A percentile compares a stretch with the other conserved stretches of the same genome.
These are phyloP conservation scores for Pleurotus giganteus DNA, from an alignment of 768 basidiomycete genomes.

Conservation along the genomic window DNA sequence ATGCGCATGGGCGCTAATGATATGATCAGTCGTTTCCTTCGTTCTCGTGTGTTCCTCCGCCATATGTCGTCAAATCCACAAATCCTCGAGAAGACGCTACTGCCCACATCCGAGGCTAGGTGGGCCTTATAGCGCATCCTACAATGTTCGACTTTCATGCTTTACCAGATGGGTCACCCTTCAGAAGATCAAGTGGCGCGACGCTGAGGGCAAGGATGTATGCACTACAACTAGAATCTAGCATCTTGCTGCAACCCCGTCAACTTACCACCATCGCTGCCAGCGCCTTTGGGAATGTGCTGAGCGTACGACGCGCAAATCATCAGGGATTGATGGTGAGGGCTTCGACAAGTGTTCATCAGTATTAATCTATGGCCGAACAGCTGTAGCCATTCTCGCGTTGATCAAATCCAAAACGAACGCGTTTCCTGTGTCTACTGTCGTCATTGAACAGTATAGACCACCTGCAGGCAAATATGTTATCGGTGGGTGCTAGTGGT, in stretches of 20 bases:
- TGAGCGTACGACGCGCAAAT: slow-evolving; percentile 74
- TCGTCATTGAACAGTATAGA: slow-evolving; percentile 90
- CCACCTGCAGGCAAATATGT: slow-evolving; percentile 73
- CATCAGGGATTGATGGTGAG: slow-evolving; percentile 78
- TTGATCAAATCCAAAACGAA: slow-evolving; percentile 73
- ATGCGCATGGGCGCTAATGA: background rate
- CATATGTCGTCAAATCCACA: slow-evolving; percentile 30
- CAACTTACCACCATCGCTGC: too few species aligned
- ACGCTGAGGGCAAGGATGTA: slow-evolving; percentile 76
- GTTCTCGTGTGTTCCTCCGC: background rate
- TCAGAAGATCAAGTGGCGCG: slow-evolving; percentile 77
- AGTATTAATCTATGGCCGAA: background rate
- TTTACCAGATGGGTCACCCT: slow-evolving; percentile 75
- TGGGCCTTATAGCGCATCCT: slow-evolving; percentile 22
- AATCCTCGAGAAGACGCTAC: slow-evolving; percentile 49
- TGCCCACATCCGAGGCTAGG: slow-evolving; percentile 59
- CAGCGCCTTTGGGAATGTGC: slow-evolving; percentile 91
- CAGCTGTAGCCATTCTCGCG: slow-evolving; percentile 85
- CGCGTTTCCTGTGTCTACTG: slow-evolving; percentile 71
- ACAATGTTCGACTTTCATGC: background rate
- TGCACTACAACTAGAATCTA: slow-evolving; percentile 11
- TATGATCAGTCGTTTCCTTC: background rate
- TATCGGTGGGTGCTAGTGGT: background rate
- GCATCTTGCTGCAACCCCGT: background rate
- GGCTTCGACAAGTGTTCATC: background rate